Conservation (phyloP, 1,139 yeast genomes). For the Geotrichum histeridarum region DNA sequence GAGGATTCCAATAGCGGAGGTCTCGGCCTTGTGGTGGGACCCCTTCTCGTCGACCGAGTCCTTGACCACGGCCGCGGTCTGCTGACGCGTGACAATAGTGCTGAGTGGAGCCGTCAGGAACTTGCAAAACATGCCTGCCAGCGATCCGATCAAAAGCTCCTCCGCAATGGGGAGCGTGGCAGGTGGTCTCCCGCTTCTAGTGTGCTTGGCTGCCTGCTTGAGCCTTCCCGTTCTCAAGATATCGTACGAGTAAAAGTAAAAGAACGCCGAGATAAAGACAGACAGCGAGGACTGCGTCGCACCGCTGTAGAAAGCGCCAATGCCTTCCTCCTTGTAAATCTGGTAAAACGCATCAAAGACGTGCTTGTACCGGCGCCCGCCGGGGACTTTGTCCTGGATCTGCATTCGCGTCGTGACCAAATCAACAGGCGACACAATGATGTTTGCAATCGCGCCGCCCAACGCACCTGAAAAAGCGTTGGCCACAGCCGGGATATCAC, state of each 20-base stretch:
- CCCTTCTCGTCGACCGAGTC: conserved; percentile 4
- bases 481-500: conserved; percentile 41
- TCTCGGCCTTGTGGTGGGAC: conserved; percentile 10
- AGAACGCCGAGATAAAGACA: conserved; percentile 34
- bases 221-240: conserved; percentile 78
- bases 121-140: conserved; percentile 48
- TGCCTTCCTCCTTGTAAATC: conserved; percentile 53
- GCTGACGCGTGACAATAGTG: conserved; percentile 36
- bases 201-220: conserved; percentile 76
- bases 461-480: conserved; percentile 74
- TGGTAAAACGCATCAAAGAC: conserved; percentile 55
- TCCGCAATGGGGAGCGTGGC: conserved; percentile 88
- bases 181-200: conserved; percentile 57
- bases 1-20: conserved; percentile 30
- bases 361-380: conserved; percentile 41
- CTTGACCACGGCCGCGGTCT: conserved; percentile 27
- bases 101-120: conserved; percentile 35
- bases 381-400: conserved; percentile 44
- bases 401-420: conserved; percentile 69
- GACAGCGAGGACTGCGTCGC: conserved; percentile 34
- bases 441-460: conserved; percentile 72
- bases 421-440: conserved; percentile 70
- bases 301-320: conserved; percentile 67
- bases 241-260: conserved; percentile 70
- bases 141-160: conserved; percentile 81